phyloP scores from a whole-genome alignment of 139 green algal species.

The Medakamo hakoo region DNA sequence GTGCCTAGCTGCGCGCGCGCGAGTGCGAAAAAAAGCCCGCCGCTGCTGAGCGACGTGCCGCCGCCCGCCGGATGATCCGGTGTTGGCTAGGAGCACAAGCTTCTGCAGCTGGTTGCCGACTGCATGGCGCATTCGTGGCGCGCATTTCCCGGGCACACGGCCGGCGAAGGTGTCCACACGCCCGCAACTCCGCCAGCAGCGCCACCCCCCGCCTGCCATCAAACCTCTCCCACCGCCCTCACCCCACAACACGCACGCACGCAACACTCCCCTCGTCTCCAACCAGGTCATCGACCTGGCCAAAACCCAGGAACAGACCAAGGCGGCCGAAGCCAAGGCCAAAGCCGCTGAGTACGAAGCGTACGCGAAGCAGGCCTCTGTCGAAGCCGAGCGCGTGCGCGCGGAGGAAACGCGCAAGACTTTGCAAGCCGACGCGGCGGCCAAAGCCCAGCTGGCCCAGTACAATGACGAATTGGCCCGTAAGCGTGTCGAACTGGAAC shows the following conservation, averaged over 20 bases:
- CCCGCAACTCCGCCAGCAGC: too few relatives aligned
- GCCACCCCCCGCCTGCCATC: too few relatives aligned
- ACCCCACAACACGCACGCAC: background rate
- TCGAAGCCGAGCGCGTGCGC: constrained; percentile 62
- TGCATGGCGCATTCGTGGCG: too few relatives aligned
- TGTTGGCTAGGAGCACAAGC: too few relatives aligned
- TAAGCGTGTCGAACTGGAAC: constrained; percentile 44
- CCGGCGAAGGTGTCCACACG: too few relatives aligned
- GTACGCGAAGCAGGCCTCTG: constrained; percentile 21
- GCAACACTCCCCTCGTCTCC: background rate
- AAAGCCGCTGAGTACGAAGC: constrained; percentile 59
- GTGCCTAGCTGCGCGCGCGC: too few relatives aligned
- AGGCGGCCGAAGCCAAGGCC: constrained; percentile 57
- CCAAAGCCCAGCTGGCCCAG: constrained; percentile 62
- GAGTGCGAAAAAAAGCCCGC: too few relatives aligned
- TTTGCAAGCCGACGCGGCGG: constrained; percentile 68
- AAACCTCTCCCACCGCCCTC: too few relatives aligned
- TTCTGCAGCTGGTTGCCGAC: too few relatives aligned
- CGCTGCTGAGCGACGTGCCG: too few relatives aligned
- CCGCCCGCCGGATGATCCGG: too few relatives aligned
- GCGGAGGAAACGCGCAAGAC: constrained; percentile 77
- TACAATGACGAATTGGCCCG: constrained; percentile 67
- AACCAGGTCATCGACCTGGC: constrained; percentile 76
- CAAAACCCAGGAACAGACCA: constrained; percentile 81
- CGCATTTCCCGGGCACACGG: too few relatives aligned